A percentile compares a stretch with the other conserved stretches of the same genome.
Conservation (phyloP, 106 monocot species). For the Dendrobium nobile region DNA sequence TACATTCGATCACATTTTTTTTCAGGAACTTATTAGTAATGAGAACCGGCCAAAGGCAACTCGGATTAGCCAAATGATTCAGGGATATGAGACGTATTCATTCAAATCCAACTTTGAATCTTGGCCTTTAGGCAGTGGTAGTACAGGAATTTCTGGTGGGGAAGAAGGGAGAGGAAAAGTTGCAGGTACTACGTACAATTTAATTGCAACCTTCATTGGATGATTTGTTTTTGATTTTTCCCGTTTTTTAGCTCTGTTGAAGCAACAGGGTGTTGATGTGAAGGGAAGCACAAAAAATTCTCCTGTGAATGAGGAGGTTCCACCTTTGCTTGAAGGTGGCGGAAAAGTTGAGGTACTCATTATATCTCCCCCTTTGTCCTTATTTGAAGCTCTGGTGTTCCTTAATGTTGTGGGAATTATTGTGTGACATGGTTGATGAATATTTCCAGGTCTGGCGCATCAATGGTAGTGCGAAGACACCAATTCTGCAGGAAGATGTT, state of each 20-base stretch:
- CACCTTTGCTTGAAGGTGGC: conserved; percentile 67
- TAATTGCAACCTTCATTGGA: background rate
- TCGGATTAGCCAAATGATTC: conserved; percentile 70
- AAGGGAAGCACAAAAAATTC: conserved; percentile 64
- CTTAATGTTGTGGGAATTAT: background rate
- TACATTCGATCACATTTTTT: background rate
- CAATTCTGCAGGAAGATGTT: conserved; percentile 61
- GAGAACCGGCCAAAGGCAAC: conserved; percentile 71
- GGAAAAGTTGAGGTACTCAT: conserved; percentile 74
- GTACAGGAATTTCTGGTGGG: conserved; percentile 28
- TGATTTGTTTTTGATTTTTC: conserved; percentile 2
- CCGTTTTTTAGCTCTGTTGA: conserved; percentile 52
- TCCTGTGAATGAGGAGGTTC: conserved; percentile 61
- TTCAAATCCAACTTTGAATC: conserved; percentile 94
- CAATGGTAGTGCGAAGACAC: conserved; percentile 81
- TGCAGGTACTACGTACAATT: conserved; percentile 46
- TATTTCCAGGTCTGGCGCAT: conserved; percentile 55
- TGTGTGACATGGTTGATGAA: background rate
- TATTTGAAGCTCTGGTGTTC: background rate
- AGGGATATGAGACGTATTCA: conserved; percentile 81
- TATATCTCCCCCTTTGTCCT: background rate
- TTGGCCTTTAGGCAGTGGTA: conserved; percentile 50
- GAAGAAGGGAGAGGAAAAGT: conserved; percentile 98
- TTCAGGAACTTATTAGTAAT: conserved; percentile 56
- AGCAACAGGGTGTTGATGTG: conserved; percentile 85